These are phyloP conservation scores for Lactuca sativa DNA, from an alignment of 129 eudicot genomes.

Conservation along the genomic window DNA sequence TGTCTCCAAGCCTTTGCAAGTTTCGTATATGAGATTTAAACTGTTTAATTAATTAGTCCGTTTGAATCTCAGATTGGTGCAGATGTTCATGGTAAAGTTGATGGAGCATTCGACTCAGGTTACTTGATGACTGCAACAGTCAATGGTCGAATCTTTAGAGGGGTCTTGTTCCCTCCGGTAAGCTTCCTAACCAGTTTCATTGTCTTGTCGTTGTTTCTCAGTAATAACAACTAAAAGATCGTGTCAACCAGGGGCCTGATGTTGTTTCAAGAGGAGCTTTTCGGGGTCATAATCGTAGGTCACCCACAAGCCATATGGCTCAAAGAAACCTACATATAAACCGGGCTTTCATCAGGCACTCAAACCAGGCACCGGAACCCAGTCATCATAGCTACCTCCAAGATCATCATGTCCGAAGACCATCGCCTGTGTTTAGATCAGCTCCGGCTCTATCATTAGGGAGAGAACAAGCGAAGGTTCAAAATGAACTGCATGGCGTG, in stretches of 20 bases:
- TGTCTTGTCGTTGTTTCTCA: background rate
- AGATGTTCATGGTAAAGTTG: conserved; percentile 84
- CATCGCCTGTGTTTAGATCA: conserved; percentile 33
- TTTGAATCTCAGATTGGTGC: conserved; percentile 70
- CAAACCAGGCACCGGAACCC: conserved; percentile 37
- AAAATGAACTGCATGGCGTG: conserved; percentile 76
- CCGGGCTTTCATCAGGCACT: conserved; percentile 38
- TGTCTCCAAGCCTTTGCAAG: background rate
- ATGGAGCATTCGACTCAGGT: conserved; percentile 93
- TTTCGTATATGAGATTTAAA: background rate
- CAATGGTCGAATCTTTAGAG: conserved; percentile 79
- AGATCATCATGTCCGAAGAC: conserved; percentile 35
- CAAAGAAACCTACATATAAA: conserved; percentile 35
- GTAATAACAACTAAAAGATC: background rate
- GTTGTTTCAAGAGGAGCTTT: conserved; percentile 42
- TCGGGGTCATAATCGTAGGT: conserved; percentile 34
- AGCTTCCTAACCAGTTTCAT: conserved; percentile 6
- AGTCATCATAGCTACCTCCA: conserved; percentile 21
- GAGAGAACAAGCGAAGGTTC: conserved; percentile 38
- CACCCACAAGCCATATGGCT: conserved; percentile 37
- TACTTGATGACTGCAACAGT: conserved; percentile 87
- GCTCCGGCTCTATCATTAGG: conserved; percentile 26
- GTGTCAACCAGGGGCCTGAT: conserved; percentile 54
- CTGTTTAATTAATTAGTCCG: background rate
- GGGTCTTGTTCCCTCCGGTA: conserved; percentile 92